A percentile compares a stretch with the other conserved stretches of the same genome.
These are phyloP conservation scores for Candida freyschussii DNA, from an alignment of 1,139 yeast species.

Conservation along the genomic window DNA sequence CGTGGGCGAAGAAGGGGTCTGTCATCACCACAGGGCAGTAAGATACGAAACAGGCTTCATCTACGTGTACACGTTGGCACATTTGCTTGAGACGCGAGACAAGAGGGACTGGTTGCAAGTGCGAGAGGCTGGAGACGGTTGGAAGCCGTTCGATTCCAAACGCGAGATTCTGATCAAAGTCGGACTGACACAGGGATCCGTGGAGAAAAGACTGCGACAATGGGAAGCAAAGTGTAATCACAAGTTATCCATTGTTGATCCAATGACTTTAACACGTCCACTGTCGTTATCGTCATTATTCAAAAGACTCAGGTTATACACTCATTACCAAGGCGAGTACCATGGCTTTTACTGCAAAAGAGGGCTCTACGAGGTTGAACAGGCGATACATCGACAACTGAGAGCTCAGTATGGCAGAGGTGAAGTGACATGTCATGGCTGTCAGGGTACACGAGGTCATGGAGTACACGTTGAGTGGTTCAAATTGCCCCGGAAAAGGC, in stretches of 20 bases:
- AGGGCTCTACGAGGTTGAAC: constrained; percentile 36
- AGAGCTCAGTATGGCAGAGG: constrained; percentile 40
- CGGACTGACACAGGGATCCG: constrained; percentile 51
- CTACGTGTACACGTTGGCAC: constrained; percentile 48
- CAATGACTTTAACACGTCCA: constrained; percentile 20
- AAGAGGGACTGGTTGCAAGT: constrained; percentile 29
- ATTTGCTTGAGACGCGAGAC: constrained; percentile 32
- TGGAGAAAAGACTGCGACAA: constrained; percentile 40
- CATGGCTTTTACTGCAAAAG: constrained; percentile 34
- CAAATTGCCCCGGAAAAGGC: constrained; percentile 41
- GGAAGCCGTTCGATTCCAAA: constrained; percentile 38
- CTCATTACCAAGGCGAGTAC: constrained; percentile 5
- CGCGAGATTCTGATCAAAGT: constrained; percentile 45
- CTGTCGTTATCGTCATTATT: constrained; percentile 6
- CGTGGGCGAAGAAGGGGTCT: constrained; percentile 12
- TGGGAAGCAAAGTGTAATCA: constrained; percentile 56
- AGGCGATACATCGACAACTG: constrained; percentile 36
- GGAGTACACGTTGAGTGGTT: constrained; percentile 58
- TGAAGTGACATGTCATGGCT: constrained; percentile 38
- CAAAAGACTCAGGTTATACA: constrained; percentile 3
- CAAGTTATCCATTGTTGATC: constrained; percentile 35
- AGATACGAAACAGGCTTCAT: constrained; percentile 36
- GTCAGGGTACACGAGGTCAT: constrained; percentile 25
- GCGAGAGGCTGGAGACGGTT: constrained; percentile 26
- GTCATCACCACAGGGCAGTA: constrained; percentile 24